Conservation (phyloP, 176 grass and related monocot genomes). For the Hordeum vulgare region DNA sequence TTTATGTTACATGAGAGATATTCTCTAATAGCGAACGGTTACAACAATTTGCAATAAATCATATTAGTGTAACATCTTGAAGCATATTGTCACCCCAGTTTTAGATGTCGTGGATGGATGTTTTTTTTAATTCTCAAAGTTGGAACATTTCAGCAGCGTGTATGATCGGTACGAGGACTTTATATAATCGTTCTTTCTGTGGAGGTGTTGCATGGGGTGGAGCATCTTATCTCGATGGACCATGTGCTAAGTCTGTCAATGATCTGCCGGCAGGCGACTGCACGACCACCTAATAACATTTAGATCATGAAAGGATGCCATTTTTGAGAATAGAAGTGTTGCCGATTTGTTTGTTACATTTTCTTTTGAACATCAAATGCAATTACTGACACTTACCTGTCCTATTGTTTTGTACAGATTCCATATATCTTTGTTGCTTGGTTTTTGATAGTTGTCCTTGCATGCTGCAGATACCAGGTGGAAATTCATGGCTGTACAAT, state of each 20-base stretch:
- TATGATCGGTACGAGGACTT: background rate
- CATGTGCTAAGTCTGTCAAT: background rate
- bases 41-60: slow-evolving; percentile 1
- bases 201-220: background rate
- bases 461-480: slow-evolving; percentile 48
- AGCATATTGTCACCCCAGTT: background rate
- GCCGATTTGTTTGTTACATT: background rate
- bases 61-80: background rate
- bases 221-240: background rate
- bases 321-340: background rate
- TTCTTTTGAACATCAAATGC: background rate
- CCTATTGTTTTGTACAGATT: background rate
- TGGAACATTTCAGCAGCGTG: background rate
- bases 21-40: background rate
- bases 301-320: background rate
- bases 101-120: slow-evolving; percentile 2
- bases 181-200: background rate
- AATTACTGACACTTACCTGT: background rate
- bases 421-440: background rate
- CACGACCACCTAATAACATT: background rate
- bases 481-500: slow-evolving; percentile 87
- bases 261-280: background rate
- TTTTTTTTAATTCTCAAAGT: background rate
- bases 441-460: slow-evolving; percentile 22
- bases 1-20: background rate